A percentile compares a stretch with the other conserved stretches of the same genome.
These are phyloP conservation scores for Suillus cothurnatus DNA, from an alignment of 768 basidiomycete species.

Conservation along the genomic window DNA sequence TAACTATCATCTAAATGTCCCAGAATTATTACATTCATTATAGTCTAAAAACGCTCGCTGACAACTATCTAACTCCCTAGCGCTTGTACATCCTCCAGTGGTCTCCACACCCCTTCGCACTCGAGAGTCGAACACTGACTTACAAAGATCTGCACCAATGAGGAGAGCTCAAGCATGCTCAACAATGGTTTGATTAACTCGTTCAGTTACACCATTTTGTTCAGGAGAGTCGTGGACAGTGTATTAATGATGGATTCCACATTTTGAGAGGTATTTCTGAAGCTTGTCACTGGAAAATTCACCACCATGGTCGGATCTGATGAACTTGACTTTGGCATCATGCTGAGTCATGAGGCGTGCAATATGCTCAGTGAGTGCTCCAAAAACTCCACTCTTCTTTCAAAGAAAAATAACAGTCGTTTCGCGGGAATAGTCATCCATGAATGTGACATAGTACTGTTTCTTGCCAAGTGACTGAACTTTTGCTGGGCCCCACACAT, in stretches of 20 bases:
- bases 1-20: too few relatives aligned
- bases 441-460: conserved; percentile 38
- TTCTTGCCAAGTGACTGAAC: too few relatives aligned
- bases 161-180: too few relatives aligned
- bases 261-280: conserved; percentile 14
- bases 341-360: conserved; percentile 29
- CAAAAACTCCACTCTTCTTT: conserved; percentile 25
- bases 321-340: conserved; percentile 19
- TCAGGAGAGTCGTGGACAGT: conserved; percentile 28
- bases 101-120: too few relatives aligned
- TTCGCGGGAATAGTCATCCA: conserved; percentile 34
- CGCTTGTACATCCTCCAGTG: too few relatives aligned
- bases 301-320: conserved; percentile 27
- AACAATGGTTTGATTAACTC: too few relatives aligned
- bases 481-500: too few relatives aligned
- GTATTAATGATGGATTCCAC: conserved; percentile 24
- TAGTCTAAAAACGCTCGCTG: too few relatives aligned
- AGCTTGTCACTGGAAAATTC: conserved; percentile 27
- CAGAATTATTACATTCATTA: too few relatives aligned
- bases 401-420: conserved; percentile 28
- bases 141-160: too few relatives aligned
- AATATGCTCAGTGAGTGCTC: conserved; percentile 28
- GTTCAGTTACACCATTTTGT: conserved; percentile 28
- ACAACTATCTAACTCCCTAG: too few relatives aligned
- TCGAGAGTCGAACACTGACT: too few relatives aligned